phyloP scores from a whole-genome alignment of 2,329 filamentous ascomycete species.

The Alternaria ethzedia region DNA sequence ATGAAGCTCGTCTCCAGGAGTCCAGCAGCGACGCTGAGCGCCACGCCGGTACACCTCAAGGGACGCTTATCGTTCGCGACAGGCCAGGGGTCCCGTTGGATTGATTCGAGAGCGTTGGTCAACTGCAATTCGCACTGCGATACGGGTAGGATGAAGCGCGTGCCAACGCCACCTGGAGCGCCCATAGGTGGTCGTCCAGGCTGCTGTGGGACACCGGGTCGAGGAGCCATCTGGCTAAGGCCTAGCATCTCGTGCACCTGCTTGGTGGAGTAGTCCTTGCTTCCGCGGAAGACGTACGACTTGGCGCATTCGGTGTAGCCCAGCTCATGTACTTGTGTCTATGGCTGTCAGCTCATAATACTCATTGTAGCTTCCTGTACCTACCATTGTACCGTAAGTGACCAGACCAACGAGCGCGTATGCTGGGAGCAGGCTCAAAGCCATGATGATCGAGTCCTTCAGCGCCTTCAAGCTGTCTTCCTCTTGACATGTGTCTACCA shows the following conservation, averaged over 20 bases:
- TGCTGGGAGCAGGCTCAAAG: conserved; percentile 79
- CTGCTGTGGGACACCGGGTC: conserved; percentile 72
- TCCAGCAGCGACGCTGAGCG: conserved; percentile 92
- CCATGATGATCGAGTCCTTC: conserved; percentile 87
- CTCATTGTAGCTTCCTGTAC: neutral
- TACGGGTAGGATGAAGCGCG: conserved; percentile 90
- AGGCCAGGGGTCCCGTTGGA: conserved; percentile 97
- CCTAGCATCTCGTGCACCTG: conserved; percentile 99
- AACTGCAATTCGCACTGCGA: conserved; percentile 97
- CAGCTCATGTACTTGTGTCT: conserved; percentile 96
- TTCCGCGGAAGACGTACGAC: conserved; percentile 97
- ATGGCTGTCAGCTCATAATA: conserved; percentile 21
- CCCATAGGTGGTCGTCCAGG: conserved; percentile 70
- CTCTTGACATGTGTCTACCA: conserved; percentile 88
- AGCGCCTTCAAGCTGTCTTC: conserved; percentile 82
- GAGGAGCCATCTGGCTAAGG: conserved; percentile 72
- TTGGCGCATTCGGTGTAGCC: conserved; percentile 98
- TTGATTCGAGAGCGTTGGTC: conserved; percentile 91
- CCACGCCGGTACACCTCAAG: conserved; percentile 91
- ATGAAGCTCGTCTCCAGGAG: conserved; percentile 94
- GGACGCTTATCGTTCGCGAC: conserved; percentile 91
- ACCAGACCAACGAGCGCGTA: conserved; percentile 83
- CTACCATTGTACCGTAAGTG: conserved; percentile 91
- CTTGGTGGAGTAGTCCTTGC: conserved; percentile 97
- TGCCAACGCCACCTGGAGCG: conserved; percentile 78